Conservation (phyloP, 1,284 basidiomycete species). For the Cryptococcus floricola region DNA sequence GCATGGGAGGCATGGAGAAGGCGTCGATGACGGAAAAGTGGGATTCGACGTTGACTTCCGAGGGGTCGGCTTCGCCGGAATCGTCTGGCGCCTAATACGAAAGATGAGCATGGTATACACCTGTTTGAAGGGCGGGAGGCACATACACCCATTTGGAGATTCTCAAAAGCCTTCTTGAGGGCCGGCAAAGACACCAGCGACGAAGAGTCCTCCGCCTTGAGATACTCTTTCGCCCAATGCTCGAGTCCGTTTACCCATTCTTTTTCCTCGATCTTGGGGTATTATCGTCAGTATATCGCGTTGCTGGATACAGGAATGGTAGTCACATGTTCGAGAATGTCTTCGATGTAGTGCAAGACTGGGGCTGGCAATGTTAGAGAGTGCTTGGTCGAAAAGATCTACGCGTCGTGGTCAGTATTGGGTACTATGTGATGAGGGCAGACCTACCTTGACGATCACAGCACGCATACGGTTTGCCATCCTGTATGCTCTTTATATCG, state of each 20-base stretch:
- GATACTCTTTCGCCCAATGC: constrained; percentile 79
- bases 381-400: constrained; percentile 52
- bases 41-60: constrained; percentile 73
- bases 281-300: constrained; percentile 1
- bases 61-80: constrained; percentile 53
- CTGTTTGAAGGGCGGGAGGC: neutral
- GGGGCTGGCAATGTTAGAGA: constrained; percentile 48
- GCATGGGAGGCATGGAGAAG: constrained; percentile 89
- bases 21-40: constrained; percentile 83
- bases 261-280: constrained; percentile 60
- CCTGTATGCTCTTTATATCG: neutral
- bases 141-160: constrained; percentile 65
- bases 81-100: constrained; percentile 47
- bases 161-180: constrained; percentile 74
- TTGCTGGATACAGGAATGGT: neutral
- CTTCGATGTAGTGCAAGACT: constrained; percentile 46
- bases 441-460: constrained; percentile 47
- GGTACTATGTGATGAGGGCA: neutral
- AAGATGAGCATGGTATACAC: neutral
- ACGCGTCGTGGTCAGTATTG: constrained; percentile 1
- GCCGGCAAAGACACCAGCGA: constrained; percentile 50
- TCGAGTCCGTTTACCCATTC: constrained; percentile 63
- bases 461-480: constrained; percentile 45
- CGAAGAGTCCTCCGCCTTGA: constrained; percentile 66
- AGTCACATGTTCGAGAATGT: constrained; percentile 43